A percentile compares a stretch with the other conserved stretches of the same genome.
phyloP scores from a whole-genome alignment of 768 basidiomycete species.

The Hericium rajendrae region DNA sequence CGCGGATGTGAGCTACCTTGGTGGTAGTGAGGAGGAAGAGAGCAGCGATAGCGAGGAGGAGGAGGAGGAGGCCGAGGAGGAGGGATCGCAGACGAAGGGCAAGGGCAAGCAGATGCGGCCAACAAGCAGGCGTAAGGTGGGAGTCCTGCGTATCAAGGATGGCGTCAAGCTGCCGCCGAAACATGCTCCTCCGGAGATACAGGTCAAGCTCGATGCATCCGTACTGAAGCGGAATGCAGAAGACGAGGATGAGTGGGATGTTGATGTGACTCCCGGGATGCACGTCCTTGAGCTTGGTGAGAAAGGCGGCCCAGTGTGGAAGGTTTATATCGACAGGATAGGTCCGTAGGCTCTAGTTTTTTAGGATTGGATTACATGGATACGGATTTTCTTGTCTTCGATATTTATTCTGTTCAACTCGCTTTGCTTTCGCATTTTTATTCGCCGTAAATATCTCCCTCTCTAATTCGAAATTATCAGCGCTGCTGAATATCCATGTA shows the following conservation, averaged over 20 bases:
- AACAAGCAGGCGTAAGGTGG: background rate
- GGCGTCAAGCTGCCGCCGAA: slow-evolving; percentile 29
- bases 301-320: slow-evolving; percentile 61
- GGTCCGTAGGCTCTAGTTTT: background rate
- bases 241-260: slow-evolving; percentile 47
- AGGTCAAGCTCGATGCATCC: slow-evolving; percentile 51
- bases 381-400: background rate
- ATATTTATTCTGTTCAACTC: background rate
- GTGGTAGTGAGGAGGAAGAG: slow-evolving; percentile 52
- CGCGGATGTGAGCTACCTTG: slow-evolving; percentile 41
- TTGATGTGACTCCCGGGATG: slow-evolving; percentile 45
- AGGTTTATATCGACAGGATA: slow-evolving; percentile 39
- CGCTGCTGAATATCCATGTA: background rate
- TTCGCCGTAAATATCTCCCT: background rate
- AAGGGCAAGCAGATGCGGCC: background rate
- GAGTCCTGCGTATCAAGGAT: slow-evolving; percentile 9
- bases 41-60: slow-evolving; percentile 46
- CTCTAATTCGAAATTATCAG: background rate
- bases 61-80: slow-evolving; percentile 33
- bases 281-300: slow-evolving; percentile 60
- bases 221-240: slow-evolving; percentile 36
- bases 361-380: too few species aligned
- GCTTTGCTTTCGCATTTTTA: slow-evolving; percentile 1
- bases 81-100: slow-evolving; percentile 26
- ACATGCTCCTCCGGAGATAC: slow-evolving; percentile 21